Evolutionary conservation across 139 green algal species (phyloP).

Genomic region (Asterochloris sp.): DNA sequence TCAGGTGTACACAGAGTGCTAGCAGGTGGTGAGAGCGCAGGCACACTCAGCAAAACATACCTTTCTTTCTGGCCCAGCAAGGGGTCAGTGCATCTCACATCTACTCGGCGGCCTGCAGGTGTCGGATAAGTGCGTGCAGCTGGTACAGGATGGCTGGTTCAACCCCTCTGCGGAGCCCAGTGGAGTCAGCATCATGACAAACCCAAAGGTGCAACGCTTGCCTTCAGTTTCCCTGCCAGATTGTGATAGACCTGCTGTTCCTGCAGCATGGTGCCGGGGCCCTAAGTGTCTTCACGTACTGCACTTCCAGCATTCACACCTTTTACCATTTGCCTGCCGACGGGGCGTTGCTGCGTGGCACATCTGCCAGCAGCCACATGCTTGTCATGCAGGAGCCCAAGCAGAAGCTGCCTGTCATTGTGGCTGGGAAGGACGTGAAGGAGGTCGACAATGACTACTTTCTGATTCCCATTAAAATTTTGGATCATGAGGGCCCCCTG

Average conservation of each 20-base stretch:
- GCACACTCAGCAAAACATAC: no score
- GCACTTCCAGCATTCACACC: no score
- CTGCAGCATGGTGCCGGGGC: neutral
- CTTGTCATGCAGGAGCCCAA: slow-evolving; percentile 49
- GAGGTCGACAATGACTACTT: slow-evolving; percentile 98
- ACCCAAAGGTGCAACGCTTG: slow-evolving; percentile 41
- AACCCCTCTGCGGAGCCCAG: slow-evolving; percentile 16
- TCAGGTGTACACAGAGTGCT: no score
- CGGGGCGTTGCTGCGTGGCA: neutral
- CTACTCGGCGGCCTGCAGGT: slow-evolving; percentile 28
- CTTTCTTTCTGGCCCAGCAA: no score
- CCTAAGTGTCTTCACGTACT: neutral
- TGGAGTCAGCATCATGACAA: slow-evolving; percentile 29
- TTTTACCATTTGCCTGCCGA: neutral
- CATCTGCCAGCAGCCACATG: neutral
- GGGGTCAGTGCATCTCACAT: no score
- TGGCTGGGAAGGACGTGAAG: slow-evolving; percentile 80
- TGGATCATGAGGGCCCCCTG: slow-evolving; percentile 83
- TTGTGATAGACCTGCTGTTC: neutral
- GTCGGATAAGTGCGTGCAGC: slow-evolving; percentile 71
- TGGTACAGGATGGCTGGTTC: slow-evolving; percentile 84
- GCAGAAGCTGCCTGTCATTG: slow-evolving; percentile 67
- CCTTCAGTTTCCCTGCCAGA: neutral
- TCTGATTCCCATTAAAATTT: slow-evolving; percentile 86
- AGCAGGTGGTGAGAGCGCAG: no score